A percentile compares a stretch with the other conserved stretches of the same genome.
These are phyloP conservation scores for Erigeron philadelphicus DNA, from an alignment of 140 eudicot genomes.

Conservation along the genomic window DNA sequence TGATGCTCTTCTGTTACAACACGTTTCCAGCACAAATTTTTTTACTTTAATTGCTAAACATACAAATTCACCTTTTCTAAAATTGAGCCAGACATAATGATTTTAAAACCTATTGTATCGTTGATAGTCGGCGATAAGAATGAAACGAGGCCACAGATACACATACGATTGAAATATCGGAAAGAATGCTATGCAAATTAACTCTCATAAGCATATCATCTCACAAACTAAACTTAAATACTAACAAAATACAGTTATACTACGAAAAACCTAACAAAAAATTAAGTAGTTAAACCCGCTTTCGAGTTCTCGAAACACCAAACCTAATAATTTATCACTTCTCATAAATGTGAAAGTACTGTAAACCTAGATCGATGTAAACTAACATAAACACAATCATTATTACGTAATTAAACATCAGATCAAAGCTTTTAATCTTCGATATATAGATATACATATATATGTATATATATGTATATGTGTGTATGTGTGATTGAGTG, in stretches of 20 bases:
- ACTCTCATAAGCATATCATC: neutral
- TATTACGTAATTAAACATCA: slow-evolving; percentile 1
- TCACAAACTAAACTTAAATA: neutral
- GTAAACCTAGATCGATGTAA: slow-evolving; percentile 20
- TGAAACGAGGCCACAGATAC: no score
- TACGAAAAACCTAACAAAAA: neutral
- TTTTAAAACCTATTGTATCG: no score
- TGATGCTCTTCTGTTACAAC: slow-evolving; percentile 8
- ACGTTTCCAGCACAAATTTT: neutral
- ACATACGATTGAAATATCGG: no score
- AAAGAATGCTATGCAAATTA: neutral
- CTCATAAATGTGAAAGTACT: slow-evolving; percentile 6
- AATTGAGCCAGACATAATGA: neutral
- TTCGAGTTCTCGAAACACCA: slow-evolving; percentile 8
- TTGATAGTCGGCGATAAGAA: no score
- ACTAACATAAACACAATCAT: neutral
- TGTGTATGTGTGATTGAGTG: neutral
- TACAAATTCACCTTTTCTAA: slow-evolving; percentile 3
- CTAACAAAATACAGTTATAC: neutral
- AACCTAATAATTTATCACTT: slow-evolving; percentile 3
- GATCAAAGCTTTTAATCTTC: slow-evolving; percentile 20
- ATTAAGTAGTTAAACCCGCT: neutral
- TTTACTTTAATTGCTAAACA: neutral
- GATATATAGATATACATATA: neutral
- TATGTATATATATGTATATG: neutral